Conservation (phyloP, 2,329 filamentous ascomycete genomes). For the Clarireedia homoeocarpa region DNA sequence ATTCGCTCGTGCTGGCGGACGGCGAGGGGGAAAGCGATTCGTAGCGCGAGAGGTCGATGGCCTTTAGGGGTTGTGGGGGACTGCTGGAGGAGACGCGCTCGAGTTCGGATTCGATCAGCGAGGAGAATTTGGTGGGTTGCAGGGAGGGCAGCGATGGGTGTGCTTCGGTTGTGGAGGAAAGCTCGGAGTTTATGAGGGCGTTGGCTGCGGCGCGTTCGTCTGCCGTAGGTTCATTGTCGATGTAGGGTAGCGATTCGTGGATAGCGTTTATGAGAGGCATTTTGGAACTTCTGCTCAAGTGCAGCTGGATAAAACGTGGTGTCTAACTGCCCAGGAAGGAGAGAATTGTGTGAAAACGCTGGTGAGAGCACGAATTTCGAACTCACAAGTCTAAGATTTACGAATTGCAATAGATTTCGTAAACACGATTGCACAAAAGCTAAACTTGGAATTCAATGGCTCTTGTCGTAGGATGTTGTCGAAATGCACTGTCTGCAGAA, state of each 20-base stretch:
- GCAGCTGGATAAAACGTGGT: not conserved
- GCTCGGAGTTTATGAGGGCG: slow-evolving; percentile 61
- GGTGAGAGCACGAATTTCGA: too few relatives aligned
- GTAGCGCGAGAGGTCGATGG: slow-evolving; percentile 56
- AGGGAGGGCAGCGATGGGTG: slow-evolving; percentile 42
- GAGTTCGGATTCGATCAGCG: slow-evolving; percentile 60
- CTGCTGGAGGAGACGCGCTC: not conserved
- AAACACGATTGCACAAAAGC: too few relatives aligned
- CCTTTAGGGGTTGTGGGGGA: slow-evolving; percentile 33
- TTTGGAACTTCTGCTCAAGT: not conserved
- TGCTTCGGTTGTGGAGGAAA: slow-evolving; percentile 26
- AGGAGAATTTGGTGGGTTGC: slow-evolving; percentile 52
- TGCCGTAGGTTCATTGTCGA: slow-evolving; percentile 65
- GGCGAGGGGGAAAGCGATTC: slow-evolving; percentile 43
- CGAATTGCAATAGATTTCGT: too few relatives aligned
- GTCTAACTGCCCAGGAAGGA: not conserved
- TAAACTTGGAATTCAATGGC: not conserved
- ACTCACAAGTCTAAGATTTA: too few relatives aligned
- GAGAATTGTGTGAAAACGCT: not conserved
- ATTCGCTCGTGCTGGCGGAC: slow-evolving; percentile 22
- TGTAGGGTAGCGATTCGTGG: slow-evolving; percentile 39
- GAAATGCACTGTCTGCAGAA: not conserved
- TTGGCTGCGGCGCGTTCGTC: slow-evolving; percentile 57
- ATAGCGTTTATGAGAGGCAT: slow-evolving; percentile 25
- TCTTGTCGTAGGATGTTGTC: not conserved